These are phyloP conservation scores for Salvia hispanica DNA, from an alignment of 257 asterid genomes.

Conservation along the genomic window DNA sequence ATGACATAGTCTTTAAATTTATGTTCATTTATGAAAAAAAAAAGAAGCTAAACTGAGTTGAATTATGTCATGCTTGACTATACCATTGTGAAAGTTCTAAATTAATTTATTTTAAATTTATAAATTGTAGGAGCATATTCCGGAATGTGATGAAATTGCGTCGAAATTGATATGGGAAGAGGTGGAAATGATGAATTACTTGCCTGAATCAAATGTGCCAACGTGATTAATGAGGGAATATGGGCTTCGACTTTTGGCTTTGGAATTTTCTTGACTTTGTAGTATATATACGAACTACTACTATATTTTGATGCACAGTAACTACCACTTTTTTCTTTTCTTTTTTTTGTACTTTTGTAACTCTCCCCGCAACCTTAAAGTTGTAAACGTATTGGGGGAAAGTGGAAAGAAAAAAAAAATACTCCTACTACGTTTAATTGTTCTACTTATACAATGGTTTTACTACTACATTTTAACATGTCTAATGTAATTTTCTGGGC, in stretches of 20 bases:
- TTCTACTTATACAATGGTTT: background rate
- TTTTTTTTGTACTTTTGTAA: conserved; percentile 31
- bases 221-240: conserved; percentile 16
- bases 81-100: too few relatives aligned
- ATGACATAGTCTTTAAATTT: too few relatives aligned
- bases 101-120: background rate
- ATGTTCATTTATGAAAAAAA: too few relatives aligned
- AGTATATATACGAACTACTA: conserved; percentile 31
- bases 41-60: too few relatives aligned
- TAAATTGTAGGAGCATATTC: conserved; percentile 67
- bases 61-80: too few relatives aligned
- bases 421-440: background rate
- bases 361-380: conserved; percentile 7
- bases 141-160: conserved; percentile 70
- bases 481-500: background rate
- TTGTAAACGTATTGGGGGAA: conserved; percentile 15
- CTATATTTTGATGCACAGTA: conserved; percentile 34
- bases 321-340: background rate
- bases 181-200: conserved; percentile 50
- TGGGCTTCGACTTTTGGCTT: conserved; percentile 25
- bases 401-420: background rate
- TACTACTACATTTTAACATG: background rate
- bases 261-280: conserved; percentile 19
- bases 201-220: conserved; percentile 48
- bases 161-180: conserved; percentile 74